These are phyloP conservation scores for Panicum miliaceum DNA, from an alignment of 176 grass and related monocot genomes.

Conservation along the genomic window DNA sequence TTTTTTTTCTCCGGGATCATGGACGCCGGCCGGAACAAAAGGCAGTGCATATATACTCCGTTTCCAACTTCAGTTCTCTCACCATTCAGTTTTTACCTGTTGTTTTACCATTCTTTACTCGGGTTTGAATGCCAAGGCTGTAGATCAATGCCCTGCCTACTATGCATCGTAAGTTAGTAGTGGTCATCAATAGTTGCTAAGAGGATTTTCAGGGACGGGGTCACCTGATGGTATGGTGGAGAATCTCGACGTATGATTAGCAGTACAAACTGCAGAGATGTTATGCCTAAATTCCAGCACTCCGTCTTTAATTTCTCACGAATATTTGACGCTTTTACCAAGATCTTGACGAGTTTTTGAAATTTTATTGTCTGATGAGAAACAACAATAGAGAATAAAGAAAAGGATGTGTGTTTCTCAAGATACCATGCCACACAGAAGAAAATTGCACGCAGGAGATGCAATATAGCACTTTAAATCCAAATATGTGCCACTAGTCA, in stretches of 20 bases:
- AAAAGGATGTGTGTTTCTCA: not conserved
- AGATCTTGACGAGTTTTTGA: not conserved
- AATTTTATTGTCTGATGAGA: not conserved
- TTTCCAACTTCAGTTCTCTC: not conserved
- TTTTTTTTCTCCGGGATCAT: not conserved
- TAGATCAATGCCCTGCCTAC: not conserved
- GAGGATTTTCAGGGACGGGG: constrained; percentile 11
- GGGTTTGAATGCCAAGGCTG: not conserved
- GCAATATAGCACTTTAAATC: too few relatives aligned
- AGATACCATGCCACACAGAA: not conserved
- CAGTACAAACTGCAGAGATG: not conserved
- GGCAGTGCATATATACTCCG: not conserved
- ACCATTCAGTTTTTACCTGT: not conserved
- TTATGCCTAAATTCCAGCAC: not conserved
- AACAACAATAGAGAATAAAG: not conserved
- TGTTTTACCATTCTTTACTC: not conserved
- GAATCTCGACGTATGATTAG: not conserved
- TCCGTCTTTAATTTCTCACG: not conserved
- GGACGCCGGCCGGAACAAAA: not conserved
- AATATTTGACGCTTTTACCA: not conserved
- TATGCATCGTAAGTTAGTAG: not conserved
- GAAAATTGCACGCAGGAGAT: too few relatives aligned
- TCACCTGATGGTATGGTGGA: not conserved
- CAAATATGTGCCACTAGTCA: too few relatives aligned
- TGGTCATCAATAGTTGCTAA: not conserved